A percentile compares a stretch with the other conserved stretches of the same genome.
Evolutionary conservation across 305 asterid species (phyloP).

Genomic region (Solanum aculeatissimum): DNA sequence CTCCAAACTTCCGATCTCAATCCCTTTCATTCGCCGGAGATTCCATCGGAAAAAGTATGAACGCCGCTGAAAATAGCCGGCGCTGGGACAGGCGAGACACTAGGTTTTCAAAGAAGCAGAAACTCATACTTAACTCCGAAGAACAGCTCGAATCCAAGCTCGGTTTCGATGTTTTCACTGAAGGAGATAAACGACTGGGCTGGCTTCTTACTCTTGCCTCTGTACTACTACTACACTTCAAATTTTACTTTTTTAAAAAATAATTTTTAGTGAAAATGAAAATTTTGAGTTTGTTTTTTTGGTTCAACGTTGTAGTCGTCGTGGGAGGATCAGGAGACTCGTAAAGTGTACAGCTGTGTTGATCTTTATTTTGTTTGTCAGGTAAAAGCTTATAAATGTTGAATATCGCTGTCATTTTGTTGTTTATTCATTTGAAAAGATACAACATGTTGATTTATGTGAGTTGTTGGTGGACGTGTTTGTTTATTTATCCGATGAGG

Average conservation of each 20-base stretch:
- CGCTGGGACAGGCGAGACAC: constrained; percentile 62
- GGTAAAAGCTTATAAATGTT: constrained; percentile 19
- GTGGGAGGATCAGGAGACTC: constrained; percentile 92
- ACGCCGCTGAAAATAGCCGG: constrained; percentile 50
- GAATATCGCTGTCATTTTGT: background rate
- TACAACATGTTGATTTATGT: background rate
- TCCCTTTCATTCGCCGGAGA: background rate
- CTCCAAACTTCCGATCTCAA: background rate
- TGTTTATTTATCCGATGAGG: background rate
- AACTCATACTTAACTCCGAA: constrained; percentile 66
- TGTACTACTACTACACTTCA: constrained; percentile 24
- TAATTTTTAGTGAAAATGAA: background rate
- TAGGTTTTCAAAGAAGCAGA: constrained; percentile 87
- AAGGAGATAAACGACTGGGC: constrained; percentile 96
- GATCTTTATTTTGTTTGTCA: constrained; percentile 96
- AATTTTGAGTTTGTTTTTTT: background rate
- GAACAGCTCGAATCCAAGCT: constrained; percentile 91
- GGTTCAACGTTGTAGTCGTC: constrained; percentile 44
- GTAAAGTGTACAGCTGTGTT: constrained; percentile 69
- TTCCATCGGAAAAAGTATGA: background rate
- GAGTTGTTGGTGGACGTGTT: background rate
- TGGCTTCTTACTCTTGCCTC: constrained; percentile 91
- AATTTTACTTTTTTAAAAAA: background rate
- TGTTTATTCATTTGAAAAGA: background rate
- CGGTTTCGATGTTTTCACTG: constrained; percentile 70